These are phyloP conservation scores for Talaromyces thailandensis DNA, from an alignment of 495 filamentous ascomycete species.

Conservation along the genomic window DNA sequence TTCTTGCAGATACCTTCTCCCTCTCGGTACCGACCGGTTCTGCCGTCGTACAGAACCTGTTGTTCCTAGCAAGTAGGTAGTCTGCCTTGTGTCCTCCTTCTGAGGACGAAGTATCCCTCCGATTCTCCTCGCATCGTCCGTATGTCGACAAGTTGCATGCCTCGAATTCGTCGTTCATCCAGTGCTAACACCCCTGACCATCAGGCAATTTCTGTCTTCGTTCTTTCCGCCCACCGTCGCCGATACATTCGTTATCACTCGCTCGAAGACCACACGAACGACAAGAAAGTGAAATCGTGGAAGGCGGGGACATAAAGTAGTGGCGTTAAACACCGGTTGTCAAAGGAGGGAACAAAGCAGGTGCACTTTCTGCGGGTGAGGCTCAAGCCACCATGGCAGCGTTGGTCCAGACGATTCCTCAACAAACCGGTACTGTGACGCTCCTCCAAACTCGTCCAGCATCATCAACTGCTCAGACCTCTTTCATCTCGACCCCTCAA, in stretches of 20 bases:
- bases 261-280: not conserved
- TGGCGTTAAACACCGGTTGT: not conserved
- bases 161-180: not conserved
- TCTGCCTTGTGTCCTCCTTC: not conserved
- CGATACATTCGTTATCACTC: not conserved
- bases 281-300: not conserved
- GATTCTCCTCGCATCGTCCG: not conserved
- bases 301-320: not conserved
- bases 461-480: constrained; percentile 49
- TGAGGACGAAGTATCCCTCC: not conserved
- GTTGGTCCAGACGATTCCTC: constrained; percentile 82
- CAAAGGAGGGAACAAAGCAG: not conserved
- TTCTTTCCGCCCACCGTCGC: not conserved
- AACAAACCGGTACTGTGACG: constrained; percentile 69
- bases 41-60: constrained; percentile 1
- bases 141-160: not conserved
- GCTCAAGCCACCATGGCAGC: constrained; percentile 63
- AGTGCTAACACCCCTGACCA: not conserved
- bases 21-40: not conserved
- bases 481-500: constrained; percentile 30
- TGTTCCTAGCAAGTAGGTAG: constrained; percentile 1
- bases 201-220: not conserved
- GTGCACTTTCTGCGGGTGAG: not conserved
- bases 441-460: constrained; percentile 74
- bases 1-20: not conserved